phyloP scores from a whole-genome alignment of 805 yeast genomes.

The Kazachstania martiniae region DNA sequence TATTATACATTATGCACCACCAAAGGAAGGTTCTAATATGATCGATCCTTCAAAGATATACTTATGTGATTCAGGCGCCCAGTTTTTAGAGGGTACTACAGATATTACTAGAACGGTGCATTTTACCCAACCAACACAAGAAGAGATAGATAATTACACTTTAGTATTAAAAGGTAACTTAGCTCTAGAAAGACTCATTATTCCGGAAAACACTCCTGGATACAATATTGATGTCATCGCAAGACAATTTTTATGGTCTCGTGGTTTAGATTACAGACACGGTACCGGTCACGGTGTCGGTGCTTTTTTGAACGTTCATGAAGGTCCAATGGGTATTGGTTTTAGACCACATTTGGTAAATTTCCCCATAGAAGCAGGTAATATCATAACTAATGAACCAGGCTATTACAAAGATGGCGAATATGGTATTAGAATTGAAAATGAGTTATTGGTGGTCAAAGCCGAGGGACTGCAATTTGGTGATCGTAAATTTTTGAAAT shows the following conservation, averaged over 20 bases:
- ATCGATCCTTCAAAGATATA: slow-evolving; percentile 62
- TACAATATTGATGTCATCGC: slow-evolving; percentile 71
- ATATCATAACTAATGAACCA: slow-evolving; percentile 83
- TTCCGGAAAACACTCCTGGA: slow-evolving; percentile 71
- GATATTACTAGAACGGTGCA: slow-evolving; percentile 87
- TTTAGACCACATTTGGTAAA: slow-evolving; percentile 36
- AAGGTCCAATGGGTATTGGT: slow-evolving; percentile 83
- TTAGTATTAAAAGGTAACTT: slow-evolving; percentile 86
- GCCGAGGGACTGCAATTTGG: slow-evolving; percentile 37
- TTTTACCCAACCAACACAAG: slow-evolving; percentile 43
- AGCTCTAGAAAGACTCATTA: slow-evolving; percentile 68
- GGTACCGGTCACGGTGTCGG: slow-evolving; percentile 99
- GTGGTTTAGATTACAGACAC: slow-evolving; percentile 81
- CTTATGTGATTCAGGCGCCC: slow-evolving; percentile 85
- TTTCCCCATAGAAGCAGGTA: slow-evolving; percentile 53
- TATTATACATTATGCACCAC: slow-evolving; percentile 66
- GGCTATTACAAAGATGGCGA: slow-evolving; percentile 88
- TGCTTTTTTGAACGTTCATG: slow-evolving; percentile 81
- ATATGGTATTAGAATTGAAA: slow-evolving; percentile 84
- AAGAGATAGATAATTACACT: slow-evolving; percentile 61
- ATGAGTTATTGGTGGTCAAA: slow-evolving; percentile 52
- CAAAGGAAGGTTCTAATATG: slow-evolving; percentile 41
- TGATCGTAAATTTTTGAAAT: slow-evolving; percentile 48
- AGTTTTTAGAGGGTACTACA: slow-evolving; percentile 88
- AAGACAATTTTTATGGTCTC: slow-evolving; percentile 68